Base-by-base conservation (phyloP, 495 filamentous ascomycete species). In the Penicillium ucsense region DNA sequence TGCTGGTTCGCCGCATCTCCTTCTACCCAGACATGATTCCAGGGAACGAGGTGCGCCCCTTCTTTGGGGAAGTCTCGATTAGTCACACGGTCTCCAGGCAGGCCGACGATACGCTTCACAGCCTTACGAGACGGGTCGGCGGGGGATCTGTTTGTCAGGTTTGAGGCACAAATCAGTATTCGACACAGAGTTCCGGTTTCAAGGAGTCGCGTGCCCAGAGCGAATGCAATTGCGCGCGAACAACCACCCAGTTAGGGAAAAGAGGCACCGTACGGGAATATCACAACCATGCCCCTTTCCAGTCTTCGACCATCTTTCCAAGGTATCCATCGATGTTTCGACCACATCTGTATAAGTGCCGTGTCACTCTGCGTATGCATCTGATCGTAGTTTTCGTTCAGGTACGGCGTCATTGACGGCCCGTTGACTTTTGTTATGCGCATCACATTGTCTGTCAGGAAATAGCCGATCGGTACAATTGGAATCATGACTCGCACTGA, bases 21-120 rank as follows among this genome's bases (percentile, higher is more conserved):
- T 56, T 89, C 85, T 11, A 91, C 70, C 86, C 86, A 91, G 34
- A 89, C 70, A 69, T 89, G 84, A 4, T 84, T 84, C 35, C 69
- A 69, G 0, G 85, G 85, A 9, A 91, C 74, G 31, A 73, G 68
- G 50, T 80, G 77, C 6, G 65, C 70, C 2, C 62, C 47, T 30
- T 76, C 67, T 31, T 80, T 72, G 58, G 80, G 86, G 10, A 83
- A 83, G 35, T 72, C 67, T 45, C 76, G 70, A 3, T 83, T 84
- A 8, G 59, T 67, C 12, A 91, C 73, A 3, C 74, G 65, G 53
- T 91, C 86, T 11, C 85, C 85, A 28, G 81, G 79, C 8, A 91
- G 57, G 0, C 74, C 86, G 10, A 88, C 64, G 6, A 91, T 67
- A 33, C 86, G 73, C 63, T 91, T 91, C 7, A 88, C 73, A 7